These are phyloP conservation scores for Nemophila menziesii DNA, from an alignment of 257 asterid genomes.

Conservation along the genomic window DNA sequence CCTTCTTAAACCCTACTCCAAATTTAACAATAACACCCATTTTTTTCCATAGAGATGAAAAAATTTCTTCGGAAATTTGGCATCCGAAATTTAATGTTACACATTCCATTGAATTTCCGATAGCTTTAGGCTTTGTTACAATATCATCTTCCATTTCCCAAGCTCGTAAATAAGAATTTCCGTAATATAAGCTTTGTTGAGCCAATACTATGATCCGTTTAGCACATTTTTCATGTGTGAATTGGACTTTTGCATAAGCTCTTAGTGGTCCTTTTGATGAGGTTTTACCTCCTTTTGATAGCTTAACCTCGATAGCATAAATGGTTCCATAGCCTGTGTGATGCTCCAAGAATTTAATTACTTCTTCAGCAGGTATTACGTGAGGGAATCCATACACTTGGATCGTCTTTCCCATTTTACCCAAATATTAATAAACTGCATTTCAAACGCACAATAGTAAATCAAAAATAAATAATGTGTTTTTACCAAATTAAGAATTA, in stretches of 20 bases:
- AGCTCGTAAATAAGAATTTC: constrained; percentile 40
- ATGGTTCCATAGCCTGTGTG: constrained; percentile 34
- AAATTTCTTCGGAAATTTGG: constrained; percentile 34
- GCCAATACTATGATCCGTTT: no score
- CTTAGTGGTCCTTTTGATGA: no score
- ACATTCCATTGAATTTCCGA: constrained; percentile 26
- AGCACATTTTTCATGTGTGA: no score
- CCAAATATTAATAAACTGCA: constrained; percentile 10
- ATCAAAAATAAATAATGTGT: no score
- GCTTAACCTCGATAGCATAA: constrained; percentile 48
- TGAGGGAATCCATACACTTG: constrained; percentile 43
- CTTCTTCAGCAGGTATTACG: constrained; percentile 24
- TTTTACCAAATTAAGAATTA: no score
- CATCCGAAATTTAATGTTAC: constrained; percentile 50
- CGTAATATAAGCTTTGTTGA: no score
- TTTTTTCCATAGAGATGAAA: constrained; percentile 37
- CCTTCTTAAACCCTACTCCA: constrained; percentile 45
- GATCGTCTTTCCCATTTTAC: constrained; percentile 26
- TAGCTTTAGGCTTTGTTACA: no score
- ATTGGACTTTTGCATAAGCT: no score
- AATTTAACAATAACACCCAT: constrained; percentile 32
- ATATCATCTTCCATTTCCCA: no score
- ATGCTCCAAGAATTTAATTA: constrained; percentile 29
- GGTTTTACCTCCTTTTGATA: no score
- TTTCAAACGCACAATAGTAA: no score